Base-by-base conservation (phyloP, 2,329 filamentous ascomycete species). In the Xylogone sp. region DNA sequence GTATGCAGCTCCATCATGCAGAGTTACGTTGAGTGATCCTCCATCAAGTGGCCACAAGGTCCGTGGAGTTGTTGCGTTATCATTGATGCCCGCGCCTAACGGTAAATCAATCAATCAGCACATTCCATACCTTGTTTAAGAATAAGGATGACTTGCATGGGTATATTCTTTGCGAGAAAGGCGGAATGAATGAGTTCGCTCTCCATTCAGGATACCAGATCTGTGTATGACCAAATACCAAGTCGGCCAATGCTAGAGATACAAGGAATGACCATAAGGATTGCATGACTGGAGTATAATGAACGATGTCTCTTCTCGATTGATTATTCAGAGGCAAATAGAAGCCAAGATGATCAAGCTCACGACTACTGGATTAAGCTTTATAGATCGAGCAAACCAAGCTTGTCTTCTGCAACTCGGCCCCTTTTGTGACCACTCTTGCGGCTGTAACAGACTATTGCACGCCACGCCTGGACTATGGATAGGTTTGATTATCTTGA, bases 21-120 rank as follows among this genome's bases (percentile, higher is more conserved):
- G 20, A 3, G 16, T 45, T 13, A 44, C 6, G 18, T 46, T 44
- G 46, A 51, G 42, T 27, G 42, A 46, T 21, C 16, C 21, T 21
- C 21, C 29, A 39, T 27, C 2, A 16, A 44, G n/a, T 9, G 13
- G 44, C 24, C 21, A 45, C n/a, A 45, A 13, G 3, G 48, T 39
- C 3, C 43, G 47, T 16, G 19, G 21, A 10, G 24, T 53, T 13
- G 49, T 51, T 1, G 45, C n/a, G 2, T 34, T 53, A 16, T 52
- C 49, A n/a, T 42, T 53, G 9, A 55, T 51, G 34, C 52, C 52
- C 8, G 53, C 53, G 19, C 53, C 53, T 55, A 2, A 18, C 7
- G 21, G 13, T 7, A 13, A 3, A 18, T 45, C 39, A 48, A 44
- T 43, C 3, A 3, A 13, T 39, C 12, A 21, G 13, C 7, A 7